Percentiles rank a stretch among this genome's conserved stretches.
Evolutionary conservation across 768 basidiomycete genomes (phyloP).

Genomic region (Kwoniella sp.): DNA sequence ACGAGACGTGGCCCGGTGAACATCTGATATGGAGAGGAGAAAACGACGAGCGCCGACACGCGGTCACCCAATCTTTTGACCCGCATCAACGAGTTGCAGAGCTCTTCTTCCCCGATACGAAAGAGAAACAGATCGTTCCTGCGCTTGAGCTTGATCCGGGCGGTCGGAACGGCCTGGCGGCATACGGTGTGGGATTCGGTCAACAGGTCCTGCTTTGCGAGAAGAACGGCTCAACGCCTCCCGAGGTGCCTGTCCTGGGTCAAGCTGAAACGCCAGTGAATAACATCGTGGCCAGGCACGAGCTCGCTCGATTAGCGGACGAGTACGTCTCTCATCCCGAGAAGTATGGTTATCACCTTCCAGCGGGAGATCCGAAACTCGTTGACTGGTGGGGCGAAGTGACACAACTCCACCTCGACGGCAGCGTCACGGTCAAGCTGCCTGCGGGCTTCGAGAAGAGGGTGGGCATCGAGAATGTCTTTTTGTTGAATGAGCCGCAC

Average conservation of each 20-base stretch:
- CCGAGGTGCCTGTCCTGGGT: constrained; percentile 79
- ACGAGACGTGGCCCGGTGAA: constrained; percentile 71
- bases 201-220: constrained; percentile 77
- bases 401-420: constrained; percentile 58
- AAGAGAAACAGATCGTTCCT: constrained; percentile 69
- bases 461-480: constrained; percentile 70
- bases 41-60: constrained; percentile 64
- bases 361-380: constrained; percentile 53
- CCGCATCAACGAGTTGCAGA: constrained; percentile 41
- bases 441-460: constrained; percentile 62
- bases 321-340: constrained; percentile 10
- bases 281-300: constrained; percentile 57
- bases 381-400: constrained; percentile 88
- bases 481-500: constrained; percentile 75
- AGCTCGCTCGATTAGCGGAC: constrained; percentile 22
- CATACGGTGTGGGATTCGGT: constrained; percentile 72
- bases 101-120: constrained; percentile 57
- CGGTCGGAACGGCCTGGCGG: constrained; percentile 64
- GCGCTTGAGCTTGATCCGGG: constrained; percentile 87
- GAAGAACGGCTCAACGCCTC: constrained; percentile 70
- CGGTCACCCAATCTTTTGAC: constrained; percentile 66
- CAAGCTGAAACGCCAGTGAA: constrained; percentile 70
- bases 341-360: constrained; percentile 10
- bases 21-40: constrained; percentile 82
- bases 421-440: constrained; percentile 64